Conservation (phyloP, 495 filamentous ascomycete species). For the Xylaria palmicola region DNA sequence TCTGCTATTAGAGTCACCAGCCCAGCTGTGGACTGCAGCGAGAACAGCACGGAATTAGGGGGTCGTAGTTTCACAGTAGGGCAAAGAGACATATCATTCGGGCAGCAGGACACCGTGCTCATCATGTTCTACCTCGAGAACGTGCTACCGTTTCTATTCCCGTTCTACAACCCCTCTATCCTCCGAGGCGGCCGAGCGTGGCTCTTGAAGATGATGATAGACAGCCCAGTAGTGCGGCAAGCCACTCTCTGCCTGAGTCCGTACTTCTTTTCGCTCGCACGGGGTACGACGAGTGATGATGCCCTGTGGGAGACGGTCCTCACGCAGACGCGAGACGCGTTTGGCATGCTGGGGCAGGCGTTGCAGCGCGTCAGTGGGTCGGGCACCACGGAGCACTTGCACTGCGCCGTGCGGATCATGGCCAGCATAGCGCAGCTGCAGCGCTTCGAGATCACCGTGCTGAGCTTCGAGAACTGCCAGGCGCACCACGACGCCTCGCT, state of each 20-base stretch:
- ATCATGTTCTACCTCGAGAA: conserved; percentile 54
- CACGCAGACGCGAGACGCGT: conserved; percentile 29
- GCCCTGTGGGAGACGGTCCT: conserved; percentile 33
- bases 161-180: conserved; percentile 51
- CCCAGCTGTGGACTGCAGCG: neutral
- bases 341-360: conserved; percentile 30
- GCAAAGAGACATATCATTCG: conserved; percentile 12
- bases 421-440: conserved; percentile 54
- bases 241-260: conserved; percentile 45
- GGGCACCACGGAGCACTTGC: conserved; percentile 24
- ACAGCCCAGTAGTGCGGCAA: conserved; percentile 49
- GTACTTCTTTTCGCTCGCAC: conserved; percentile 47
- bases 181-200: conserved; percentile 50
- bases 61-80: too few relatives aligned
- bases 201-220: conserved; percentile 52
- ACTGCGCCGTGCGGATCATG: conserved; percentile 41
- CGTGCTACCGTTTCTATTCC: conserved; percentile 53
- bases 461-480: conserved; percentile 46
- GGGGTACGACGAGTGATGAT: conserved; percentile 13
- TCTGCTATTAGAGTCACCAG: conserved; percentile 14
- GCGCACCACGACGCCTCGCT: conserved; percentile 50
- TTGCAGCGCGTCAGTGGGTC: conserved; percentile 30
- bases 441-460: conserved; percentile 47
- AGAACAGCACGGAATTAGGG: neutral
- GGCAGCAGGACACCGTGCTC: conserved; percentile 16